These are phyloP conservation scores for Bruguiera sexangula DNA, from an alignment of 345 rosid species.

Conservation along the genomic window DNA sequence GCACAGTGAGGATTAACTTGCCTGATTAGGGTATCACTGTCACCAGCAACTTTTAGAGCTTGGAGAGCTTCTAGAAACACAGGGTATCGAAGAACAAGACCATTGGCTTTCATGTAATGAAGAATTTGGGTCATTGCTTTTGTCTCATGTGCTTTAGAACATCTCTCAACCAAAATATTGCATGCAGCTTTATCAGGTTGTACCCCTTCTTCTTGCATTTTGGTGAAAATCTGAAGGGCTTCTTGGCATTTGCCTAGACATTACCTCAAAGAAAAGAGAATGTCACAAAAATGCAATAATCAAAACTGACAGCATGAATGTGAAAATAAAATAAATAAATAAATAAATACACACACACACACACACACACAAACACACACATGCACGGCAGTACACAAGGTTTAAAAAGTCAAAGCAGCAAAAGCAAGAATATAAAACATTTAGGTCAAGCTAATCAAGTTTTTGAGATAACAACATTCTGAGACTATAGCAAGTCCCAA, in stretches of 20 bases:
- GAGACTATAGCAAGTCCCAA: no score
- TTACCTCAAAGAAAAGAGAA: constrained; percentile 12
- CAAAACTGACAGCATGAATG: neutral
- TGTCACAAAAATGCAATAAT: constrained; percentile 6
- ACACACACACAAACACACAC: no score
- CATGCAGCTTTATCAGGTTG: constrained; percentile 89
- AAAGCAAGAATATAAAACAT: no score
- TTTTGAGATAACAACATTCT: no score
- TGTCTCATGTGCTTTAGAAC: constrained; percentile 55
- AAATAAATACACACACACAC: no score
- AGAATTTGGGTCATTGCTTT: constrained; percentile 47
- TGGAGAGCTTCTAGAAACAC: constrained; percentile 53
- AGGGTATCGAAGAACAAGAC: constrained; percentile 60
- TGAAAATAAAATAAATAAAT: no score
- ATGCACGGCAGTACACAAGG: neutral
- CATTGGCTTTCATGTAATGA: constrained; percentile 54
- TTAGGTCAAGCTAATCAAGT: no score
- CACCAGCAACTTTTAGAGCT: constrained; percentile 45
- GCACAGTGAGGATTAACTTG: constrained; percentile 68
- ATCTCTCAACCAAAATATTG: constrained; percentile 69
- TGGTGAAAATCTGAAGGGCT: constrained; percentile 62
- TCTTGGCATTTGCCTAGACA: constrained; percentile 62
- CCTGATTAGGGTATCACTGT: constrained; percentile 52
- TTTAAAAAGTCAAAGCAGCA: neutral
- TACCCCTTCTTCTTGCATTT: constrained; percentile 78